These are phyloP conservation scores for Ogataea minuta DNA, from an alignment of 805 yeast genomes.

Conservation along the genomic window DNA sequence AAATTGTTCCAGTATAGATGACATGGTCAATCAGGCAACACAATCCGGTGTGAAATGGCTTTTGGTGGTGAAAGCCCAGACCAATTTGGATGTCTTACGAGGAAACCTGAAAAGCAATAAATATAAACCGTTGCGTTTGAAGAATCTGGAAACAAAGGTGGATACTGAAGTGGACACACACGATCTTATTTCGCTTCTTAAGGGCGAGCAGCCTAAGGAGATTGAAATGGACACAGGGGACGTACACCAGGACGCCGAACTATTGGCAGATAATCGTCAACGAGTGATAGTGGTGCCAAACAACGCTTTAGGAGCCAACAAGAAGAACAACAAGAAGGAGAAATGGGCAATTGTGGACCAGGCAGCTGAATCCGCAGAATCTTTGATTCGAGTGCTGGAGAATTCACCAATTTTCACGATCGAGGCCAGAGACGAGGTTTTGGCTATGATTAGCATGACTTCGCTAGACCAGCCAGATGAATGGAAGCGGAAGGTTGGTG, in stretches of 20 bases:
- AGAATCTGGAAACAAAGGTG: slow-evolving; percentile 53
- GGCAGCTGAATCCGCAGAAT: slow-evolving; percentile 58
- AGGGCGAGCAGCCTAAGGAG: slow-evolving; percentile 19
- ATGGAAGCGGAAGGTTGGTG: slow-evolving; percentile 81
- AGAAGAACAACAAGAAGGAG: slow-evolving; percentile 72
- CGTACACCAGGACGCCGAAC: slow-evolving; percentile 10
- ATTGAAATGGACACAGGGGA: slow-evolving; percentile 7
- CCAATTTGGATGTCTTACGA: slow-evolving; percentile 24
- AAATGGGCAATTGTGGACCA: slow-evolving; percentile 75
- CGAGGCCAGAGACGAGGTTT: slow-evolving; percentile 78
- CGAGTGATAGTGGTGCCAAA: slow-evolving; percentile 69
- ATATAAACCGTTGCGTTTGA: slow-evolving; percentile 75
- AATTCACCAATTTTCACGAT: slow-evolving; percentile 73
- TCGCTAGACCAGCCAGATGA: slow-evolving; percentile 77
- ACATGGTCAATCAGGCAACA: slow-evolving; percentile 59
- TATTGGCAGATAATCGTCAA: slow-evolving; percentile 36
- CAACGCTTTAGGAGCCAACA: slow-evolving; percentile 75
- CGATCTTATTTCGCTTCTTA: slow-evolving; percentile 54
- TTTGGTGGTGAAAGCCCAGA: slow-evolving; percentile 71
- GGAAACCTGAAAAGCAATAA: slow-evolving; percentile 39
- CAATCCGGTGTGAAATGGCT: slow-evolving; percentile 75
- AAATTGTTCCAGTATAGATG: slow-evolving; percentile 53
- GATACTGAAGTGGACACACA: slow-evolving; percentile 74
- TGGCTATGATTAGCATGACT: slow-evolving; percentile 78
- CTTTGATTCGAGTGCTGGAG: slow-evolving; percentile 52